Conservation (phyloP, 2,329 filamentous ascomycete species). For the Trichoderma guizhouense region DNA sequence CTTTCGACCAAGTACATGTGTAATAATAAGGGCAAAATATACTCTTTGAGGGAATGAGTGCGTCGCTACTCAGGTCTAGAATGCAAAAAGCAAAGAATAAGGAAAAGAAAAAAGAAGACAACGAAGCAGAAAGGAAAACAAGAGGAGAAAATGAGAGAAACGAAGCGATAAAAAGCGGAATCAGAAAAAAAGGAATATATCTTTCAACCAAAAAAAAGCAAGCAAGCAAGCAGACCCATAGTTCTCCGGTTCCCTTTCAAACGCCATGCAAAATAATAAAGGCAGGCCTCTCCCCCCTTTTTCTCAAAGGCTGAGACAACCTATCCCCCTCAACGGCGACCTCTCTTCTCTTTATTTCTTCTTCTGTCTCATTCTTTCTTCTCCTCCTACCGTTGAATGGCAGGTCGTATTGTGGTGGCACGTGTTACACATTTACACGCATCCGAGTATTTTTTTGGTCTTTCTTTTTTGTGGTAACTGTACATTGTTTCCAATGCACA, state of each 20-base stretch:
- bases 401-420: constrained; percentile 16
- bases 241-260: constrained; percentile 26
- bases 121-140: constrained; percentile 22
- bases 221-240: constrained; percentile 22
- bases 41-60: constrained; percentile 28
- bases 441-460: not conserved
- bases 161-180: constrained; percentile 18
- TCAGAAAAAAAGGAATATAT: constrained; percentile 21
- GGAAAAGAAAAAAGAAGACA: constrained; percentile 21
- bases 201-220: constrained; percentile 17
- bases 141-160: constrained; percentile 22
- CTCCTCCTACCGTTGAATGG: constrained; percentile 9
- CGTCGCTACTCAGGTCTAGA: constrained; percentile 31
- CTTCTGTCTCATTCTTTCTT: not conserved
- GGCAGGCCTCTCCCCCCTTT: constrained; percentile 21
- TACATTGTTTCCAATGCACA: not conserved
- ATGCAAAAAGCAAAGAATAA: constrained; percentile 23
- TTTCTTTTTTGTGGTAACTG: not conserved
- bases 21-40: constrained; percentile 15
- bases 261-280: constrained; percentile 33
- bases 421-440: not conserved
- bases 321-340: constrained; percentile 6
- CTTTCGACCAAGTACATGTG: not conserved
- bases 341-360: not conserved
- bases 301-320: constrained; percentile 20